Evolutionary conservation across 1,139 yeast species (phyloP), one percentile per base, ranked within the genome.

Genomic region (Sugiyamaella novakii): DNA sequence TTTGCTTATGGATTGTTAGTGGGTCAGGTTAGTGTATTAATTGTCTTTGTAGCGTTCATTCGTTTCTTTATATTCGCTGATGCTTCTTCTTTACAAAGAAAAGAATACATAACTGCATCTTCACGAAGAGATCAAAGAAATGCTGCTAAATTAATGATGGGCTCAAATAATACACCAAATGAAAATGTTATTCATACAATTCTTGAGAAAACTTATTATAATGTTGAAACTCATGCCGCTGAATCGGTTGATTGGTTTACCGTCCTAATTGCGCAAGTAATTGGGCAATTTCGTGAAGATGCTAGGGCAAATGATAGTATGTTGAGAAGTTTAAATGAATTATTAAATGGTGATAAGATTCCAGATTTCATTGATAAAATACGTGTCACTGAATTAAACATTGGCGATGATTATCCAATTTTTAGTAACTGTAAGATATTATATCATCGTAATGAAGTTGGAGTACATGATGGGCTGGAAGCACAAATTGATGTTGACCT

Each of bases 181-280:
- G 58, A 64, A 49, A 63, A 59, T 59, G 63, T 60, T 50, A 63
- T 63, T 15, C 57, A 58, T 28, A 60, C 83, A 0, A 87, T 91
- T 24, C 72, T 92, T 46, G 97, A 91, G 58, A 91, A 89, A 62
- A 89, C 97, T 0, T 89, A 88, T 63, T 94, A 94, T 66, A 88
- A 92, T 63, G 97, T 92, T 1, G 81, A 83, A 38, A 82, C 82
- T 19, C 98, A 94, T 65, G 74, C 84, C 2, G 79, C 97, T 0
- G 99, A 92, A 70, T 84, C 96, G 0, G 71, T 92, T 49, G 98
- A 92, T 66, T 92, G 99, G 98, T 88, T 92, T 65, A 92, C 92
- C 60, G 98, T 92, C 1, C 73, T 92, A 42, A 78, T 92, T 18
- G 98, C 97, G 0, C 98, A 94, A 64, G 84, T 91, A 3, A 83